A percentile compares a stretch with the other conserved stretches of the same genome.
These are phyloP conservation scores for Prunus mira DNA, from an alignment of 306 rosid genomes.

Conservation along the genomic window DNA sequence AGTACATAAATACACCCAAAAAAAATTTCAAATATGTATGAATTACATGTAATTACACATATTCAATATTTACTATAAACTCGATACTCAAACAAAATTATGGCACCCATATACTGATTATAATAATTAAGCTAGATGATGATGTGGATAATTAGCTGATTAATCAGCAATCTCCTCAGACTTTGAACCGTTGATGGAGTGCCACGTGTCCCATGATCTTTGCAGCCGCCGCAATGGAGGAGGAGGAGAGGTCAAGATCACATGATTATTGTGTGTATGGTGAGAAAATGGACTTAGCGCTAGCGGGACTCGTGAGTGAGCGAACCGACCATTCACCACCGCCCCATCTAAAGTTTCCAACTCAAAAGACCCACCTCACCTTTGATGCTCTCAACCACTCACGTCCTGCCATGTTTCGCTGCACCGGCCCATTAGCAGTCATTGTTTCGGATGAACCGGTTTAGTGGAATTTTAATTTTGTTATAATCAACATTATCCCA, in stretches of 20 bases:
- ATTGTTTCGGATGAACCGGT: not conserved
- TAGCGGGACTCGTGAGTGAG: not conserved
- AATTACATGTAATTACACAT: too few species aligned
- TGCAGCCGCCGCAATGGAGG: not conserved
- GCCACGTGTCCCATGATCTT: not conserved
- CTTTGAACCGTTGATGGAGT: not conserved
- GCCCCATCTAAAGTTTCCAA: not conserved
- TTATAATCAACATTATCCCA: constrained; percentile 4
- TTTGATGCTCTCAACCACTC: constrained; percentile 20
- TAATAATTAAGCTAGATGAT: too few species aligned
- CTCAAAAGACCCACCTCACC: constrained; percentile 1
- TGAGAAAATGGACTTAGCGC: not conserved
- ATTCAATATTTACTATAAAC: too few species aligned
- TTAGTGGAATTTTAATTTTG: not conserved
- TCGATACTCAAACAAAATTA: too few species aligned
- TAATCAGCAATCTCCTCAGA: not conserved
- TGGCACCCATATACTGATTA: too few species aligned
- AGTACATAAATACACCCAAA: too few species aligned
- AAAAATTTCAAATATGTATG: too few species aligned
- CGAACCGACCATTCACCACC: constrained; percentile 30
- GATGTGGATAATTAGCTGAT: too few species aligned
- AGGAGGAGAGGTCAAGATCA: not conserved
- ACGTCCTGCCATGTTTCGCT: constrained; percentile 19
- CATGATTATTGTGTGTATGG: constrained; percentile 2
- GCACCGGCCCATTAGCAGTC: not conserved